These are phyloP conservation scores for Pseudogymnoascus sp. DNA, from an alignment of 2,329 filamentous ascomycete species.

Conservation along the genomic window DNA sequence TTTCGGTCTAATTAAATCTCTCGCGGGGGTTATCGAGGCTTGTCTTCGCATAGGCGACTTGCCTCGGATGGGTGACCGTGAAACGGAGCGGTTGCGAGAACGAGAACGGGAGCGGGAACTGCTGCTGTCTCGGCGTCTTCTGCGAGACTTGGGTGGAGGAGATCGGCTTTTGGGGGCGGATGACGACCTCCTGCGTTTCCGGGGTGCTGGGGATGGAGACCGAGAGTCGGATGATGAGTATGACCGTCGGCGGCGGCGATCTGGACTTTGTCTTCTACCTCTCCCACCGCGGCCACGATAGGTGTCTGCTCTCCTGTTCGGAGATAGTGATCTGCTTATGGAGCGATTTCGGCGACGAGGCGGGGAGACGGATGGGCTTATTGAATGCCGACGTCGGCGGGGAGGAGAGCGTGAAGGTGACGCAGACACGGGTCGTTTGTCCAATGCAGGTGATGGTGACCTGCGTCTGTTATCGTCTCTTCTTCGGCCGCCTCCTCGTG, in stretches of 20 bases:
- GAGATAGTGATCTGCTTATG: slow-evolving; percentile 22
- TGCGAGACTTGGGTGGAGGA: slow-evolving; percentile 22
- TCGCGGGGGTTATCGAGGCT: neutral
- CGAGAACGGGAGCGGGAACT: slow-evolving; percentile 27
- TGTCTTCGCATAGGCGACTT: slow-evolving; percentile 5
- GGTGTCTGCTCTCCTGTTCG: slow-evolving; percentile 21
- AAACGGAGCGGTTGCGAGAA: slow-evolving; percentile 15
- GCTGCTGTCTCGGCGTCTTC: slow-evolving; percentile 22
- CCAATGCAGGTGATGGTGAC: slow-evolving; percentile 17
- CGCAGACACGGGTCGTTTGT: slow-evolving; percentile 17
- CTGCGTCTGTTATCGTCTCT: slow-evolving; percentile 26
- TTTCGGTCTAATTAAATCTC: slow-evolving; percentile 10
- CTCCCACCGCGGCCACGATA: slow-evolving; percentile 25
- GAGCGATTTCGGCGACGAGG: slow-evolving; percentile 22
- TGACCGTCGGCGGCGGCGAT: slow-evolving; percentile 26
- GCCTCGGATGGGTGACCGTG: slow-evolving; percentile 7
- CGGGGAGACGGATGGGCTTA: slow-evolving; percentile 28
- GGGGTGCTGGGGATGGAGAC: slow-evolving; percentile 20
- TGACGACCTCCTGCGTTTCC: slow-evolving; percentile 27
- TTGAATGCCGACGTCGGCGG: slow-evolving; percentile 22
- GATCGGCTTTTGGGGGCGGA: slow-evolving; percentile 25
- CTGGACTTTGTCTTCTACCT: slow-evolving; percentile 26
- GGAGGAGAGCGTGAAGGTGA: slow-evolving; percentile 27
- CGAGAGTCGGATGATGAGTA: slow-evolving; percentile 19
- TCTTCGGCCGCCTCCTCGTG: slow-evolving; percentile 25